Base-by-base conservation (phyloP, 1,284 basidiomycete genomes). In the Ustilago crameri region DNA sequence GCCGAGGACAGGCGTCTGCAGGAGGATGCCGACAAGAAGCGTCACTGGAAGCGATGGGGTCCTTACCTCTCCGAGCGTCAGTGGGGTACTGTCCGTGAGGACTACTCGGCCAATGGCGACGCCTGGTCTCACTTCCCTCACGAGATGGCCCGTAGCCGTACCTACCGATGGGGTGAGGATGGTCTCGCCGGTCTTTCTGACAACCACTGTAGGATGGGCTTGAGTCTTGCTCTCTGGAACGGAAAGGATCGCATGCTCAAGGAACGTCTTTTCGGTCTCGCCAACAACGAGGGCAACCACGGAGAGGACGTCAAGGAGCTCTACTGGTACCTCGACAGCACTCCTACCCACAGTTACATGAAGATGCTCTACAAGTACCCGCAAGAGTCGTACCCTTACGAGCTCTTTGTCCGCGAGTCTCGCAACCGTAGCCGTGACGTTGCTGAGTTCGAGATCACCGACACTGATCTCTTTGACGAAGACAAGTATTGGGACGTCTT, bases 321-420 rank as follows among this genome's bases (percentile, higher is more conserved):
- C 27, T 98, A 98, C 85, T 98, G 95, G 84, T 98, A 98, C 85
- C 89, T 98, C 74, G 95, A 98, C 85, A 96, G 93, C 51, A 96
- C 95, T 0, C 95, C 95, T 20, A 97, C 95, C 1, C 95, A 98
- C 84, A 95, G 93, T 30, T 98, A 98, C 88, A 98, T 98, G 95
- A 98, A 98, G 85, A 95, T 91, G 85, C 86, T 97, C 62, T 97
- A 97, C 89, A 98, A 98, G 85, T 98, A 98, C 80, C 95, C 95
- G 15, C 95, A 98, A 84, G 87, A 89, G 72, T 87, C 88, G 44
- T 98, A 89, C 85, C 95, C 95, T 0, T 98, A 98, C 85, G 93
- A 97, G 82, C 88, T 96, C 74, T 89, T 98, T 52, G 91, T 95
- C 15, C 86, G 87, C 51, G 94, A 98, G 86, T 95, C 91, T 80